A percentile compares a stretch with the other conserved stretches of the same genome.
Evolutionary conservation across 495 filamentous ascomycete genomes (phyloP).

Genomic region (Neurospora tetraspora): DNA sequence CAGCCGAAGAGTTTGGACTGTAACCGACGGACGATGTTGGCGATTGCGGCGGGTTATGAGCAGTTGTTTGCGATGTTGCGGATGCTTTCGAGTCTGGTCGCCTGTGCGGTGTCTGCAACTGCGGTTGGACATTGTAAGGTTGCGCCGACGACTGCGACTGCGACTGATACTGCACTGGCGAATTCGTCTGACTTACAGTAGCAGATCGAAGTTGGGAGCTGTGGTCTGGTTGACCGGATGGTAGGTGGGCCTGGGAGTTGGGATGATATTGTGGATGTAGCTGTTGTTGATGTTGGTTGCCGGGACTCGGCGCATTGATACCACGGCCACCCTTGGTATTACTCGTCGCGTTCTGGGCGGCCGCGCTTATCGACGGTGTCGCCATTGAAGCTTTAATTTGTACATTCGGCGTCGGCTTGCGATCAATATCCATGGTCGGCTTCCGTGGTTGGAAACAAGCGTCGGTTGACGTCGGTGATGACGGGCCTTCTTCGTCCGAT

Average conservation of each 20-base stretch:
- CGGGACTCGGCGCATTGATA: neutral
- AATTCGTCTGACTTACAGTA: neutral
- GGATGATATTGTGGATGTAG: neutral
- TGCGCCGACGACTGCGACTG: neutral
- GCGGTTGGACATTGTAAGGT: neutral
- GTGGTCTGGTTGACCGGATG: neutral
- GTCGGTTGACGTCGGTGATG: conserved; percentile 3
- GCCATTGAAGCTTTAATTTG: neutral
- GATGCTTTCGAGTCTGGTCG: neutral
- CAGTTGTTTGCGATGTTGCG: neutral
- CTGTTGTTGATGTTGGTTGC: neutral
- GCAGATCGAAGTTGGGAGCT: neutral
- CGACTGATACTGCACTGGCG: neutral
- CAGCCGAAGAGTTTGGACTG: neutral
- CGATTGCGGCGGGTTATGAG: neutral
- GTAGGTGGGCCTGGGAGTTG: neutral
- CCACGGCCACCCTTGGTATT: neutral
- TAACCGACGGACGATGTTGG: neutral
- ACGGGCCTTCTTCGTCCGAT: conserved; percentile 12
- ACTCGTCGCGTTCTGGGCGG: neutral
- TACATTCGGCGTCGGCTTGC: neutral
- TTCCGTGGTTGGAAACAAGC: neutral
- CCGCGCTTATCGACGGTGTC: neutral
- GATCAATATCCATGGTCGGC: neutral
- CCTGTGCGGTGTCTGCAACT: neutral